Evolutionary conservation across 805 yeast species (phyloP), one percentile per base, ranked within the genome.

Genomic region (Starmerella apicola): DNA sequence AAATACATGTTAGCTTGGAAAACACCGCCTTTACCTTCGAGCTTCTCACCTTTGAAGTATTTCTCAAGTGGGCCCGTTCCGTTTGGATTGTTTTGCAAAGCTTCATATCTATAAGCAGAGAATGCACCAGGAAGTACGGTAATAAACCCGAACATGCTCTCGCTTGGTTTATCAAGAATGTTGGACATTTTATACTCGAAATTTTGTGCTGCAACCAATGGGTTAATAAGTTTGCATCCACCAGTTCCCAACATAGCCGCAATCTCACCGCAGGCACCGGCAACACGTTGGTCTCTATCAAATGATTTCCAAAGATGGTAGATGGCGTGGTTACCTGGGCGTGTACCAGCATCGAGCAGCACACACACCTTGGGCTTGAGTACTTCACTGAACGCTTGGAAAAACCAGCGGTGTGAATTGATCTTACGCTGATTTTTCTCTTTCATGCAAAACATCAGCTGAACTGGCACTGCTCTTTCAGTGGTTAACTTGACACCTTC

Each of bases 251-350:
- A 63, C 59, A 79, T 76, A 0, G 91, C 93, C 48, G 76, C 78
- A 61, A 91, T 88, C 57, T 91, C 97, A 39, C 98, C 98, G 72
- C 98, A 88, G 1, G 96, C 94, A 29, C 98, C 98, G 2, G 94
- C 98, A 17, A 88, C 93, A 39, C 75, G 71, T 2, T 84, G 79
- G 51, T 76, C 70, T 44, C 67, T 67, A 46, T 73, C 74, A 55
- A 88, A 91, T 30, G 86, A 73, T 57, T 76, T 77, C 98, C 98
- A 88, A 41, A 91, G 63, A 50, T 82, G 81, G 58, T 82, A 86
- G 37, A 88, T 73, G 2, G 96, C 78, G 50, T 81, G 83, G 46
- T 74, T 71, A 4, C 81, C 73, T 2, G 97, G 95, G 58, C 78
- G 79, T 1, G 98, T 88, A 53, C 98, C 98, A 18, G 94, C 95